phyloP scores from a whole-genome alignment of 805 yeast species.

The Wickerhamiella slavikovae region DNA sequence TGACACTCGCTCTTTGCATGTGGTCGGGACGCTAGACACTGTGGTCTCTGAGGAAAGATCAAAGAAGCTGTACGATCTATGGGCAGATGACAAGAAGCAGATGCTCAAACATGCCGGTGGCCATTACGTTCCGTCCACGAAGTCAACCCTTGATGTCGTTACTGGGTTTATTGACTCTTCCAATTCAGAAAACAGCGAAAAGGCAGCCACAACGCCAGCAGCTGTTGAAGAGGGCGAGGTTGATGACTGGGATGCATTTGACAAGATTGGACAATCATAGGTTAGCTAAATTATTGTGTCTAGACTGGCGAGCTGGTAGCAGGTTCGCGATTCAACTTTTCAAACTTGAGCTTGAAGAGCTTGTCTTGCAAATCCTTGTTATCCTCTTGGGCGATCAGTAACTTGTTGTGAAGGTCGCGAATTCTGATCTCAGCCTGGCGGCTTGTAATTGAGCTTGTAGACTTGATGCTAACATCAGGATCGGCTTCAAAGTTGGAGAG shows the following conservation, averaged over 20 bases:
- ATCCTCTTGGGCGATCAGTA: conserved; percentile 63
- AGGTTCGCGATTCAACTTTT: neutral
- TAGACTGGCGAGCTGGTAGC: neutral
- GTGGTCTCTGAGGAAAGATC: conserved; percentile 62
- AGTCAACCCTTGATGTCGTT: conserved; percentile 23
- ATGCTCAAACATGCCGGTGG: conserved; percentile 81
- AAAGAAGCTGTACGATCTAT: conserved; percentile 32
- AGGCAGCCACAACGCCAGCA: neutral
- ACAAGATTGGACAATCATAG: conserved; percentile 14
- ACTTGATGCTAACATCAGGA: conserved; percentile 16
- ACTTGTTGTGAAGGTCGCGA: conserved; percentile 67
- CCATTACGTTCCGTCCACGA: conserved; percentile 85
- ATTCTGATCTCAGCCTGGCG: conserved; percentile 55
- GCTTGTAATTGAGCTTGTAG: conserved; percentile 13
- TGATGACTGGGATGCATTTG: conserved; percentile 21
- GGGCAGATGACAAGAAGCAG: conserved; percentile 24
- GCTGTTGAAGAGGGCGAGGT: neutral
- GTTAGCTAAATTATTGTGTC: neutral
- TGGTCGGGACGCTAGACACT: conserved; percentile 73
- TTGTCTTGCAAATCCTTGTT: conserved; percentile 39
- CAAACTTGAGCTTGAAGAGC: conserved; percentile 12
- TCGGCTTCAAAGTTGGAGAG: conserved; percentile 33
- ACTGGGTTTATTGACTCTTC: conserved; percentile 11
- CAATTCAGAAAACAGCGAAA: neutral
- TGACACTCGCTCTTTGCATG: conserved; percentile 36